Base-by-base conservation (phyloP, 139 green algal species). In the Asterochloris erici region DNA sequence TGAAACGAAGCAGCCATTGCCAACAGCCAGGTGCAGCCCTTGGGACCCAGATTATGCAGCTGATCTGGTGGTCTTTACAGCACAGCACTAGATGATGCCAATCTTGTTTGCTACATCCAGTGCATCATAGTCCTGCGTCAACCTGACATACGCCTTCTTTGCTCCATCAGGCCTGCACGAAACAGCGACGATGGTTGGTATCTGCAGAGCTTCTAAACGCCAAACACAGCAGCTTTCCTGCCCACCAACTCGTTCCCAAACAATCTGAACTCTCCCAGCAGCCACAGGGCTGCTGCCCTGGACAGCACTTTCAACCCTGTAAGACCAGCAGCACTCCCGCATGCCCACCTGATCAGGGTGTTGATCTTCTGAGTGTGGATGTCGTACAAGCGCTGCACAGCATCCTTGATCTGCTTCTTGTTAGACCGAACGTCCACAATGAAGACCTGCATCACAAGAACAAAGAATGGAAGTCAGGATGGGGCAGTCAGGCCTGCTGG, bases 101-200 rank as follows among this genome's bases (percentile, higher is more conserved):
- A 99, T 98, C 93, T 98, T 99, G 96, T 99, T 99, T 84, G 97
- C 97, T 61, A 99, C 95, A 85, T 99, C 97, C 68, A 99, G 89
- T n/a, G 97, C 97, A 87, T 99, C 97, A 81, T 97, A 97, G 87
- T 99, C 97, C 11, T 92, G 83, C 28, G 95, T 97, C 14, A 99
- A 88, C 66, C 96, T 90, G 74, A 99, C 95, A 83, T 98, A 99
- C 47, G 97, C 97, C 95, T 99, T 99, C 96, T 99, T 99, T 77
- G 88, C 77, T 74, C 97, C 97, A 79, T 99, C 96, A 28, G 97
- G 96, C 82, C 95, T 93, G 90, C 28, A 83, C 0, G 19, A 60
- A 0, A 28, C 21, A 75, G 9, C 21, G 61, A 64, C 26, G 6
- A 54, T n/a, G 38, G 38, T 54, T 54, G 38, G 66, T 24, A 73